Conservation (phyloP, 805 yeast species). For the Ogataea dorogensis region DNA sequence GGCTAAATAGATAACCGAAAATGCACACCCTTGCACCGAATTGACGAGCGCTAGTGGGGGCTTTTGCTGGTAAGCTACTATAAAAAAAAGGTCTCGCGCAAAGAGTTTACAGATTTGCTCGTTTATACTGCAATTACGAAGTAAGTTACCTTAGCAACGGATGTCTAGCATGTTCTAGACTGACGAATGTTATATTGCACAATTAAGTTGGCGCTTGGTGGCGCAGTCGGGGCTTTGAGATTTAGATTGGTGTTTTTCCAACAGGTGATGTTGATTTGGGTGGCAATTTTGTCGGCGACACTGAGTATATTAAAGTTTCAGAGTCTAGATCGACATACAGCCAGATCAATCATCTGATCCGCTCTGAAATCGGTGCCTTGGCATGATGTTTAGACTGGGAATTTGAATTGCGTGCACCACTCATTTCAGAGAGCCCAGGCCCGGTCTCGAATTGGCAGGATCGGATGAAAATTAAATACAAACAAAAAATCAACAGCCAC, state of each 20-base stretch:
- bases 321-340: no score
- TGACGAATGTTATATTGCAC: no score
- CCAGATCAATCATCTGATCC: neutral
- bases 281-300: no score
- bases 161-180: neutral
- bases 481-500: constrained; percentile 16
- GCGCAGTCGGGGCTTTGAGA: neutral
- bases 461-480: constrained; percentile 13
- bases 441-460: constrained; percentile 12
- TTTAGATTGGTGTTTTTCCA: neutral
- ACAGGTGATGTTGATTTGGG: no score
- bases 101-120: constrained; percentile 11
- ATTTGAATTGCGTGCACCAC: constrained; percentile 8
- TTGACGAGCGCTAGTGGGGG: neutral
- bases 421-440: constrained; percentile 8
- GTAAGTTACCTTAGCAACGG: constrained; percentile 6
- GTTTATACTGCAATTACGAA: constrained; percentile 2
- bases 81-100: constrained; percentile 11
- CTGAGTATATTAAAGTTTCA: no score
- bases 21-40: constrained; percentile 10
- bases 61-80: constrained; percentile 7
- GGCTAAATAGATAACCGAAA: constrained; percentile 5
- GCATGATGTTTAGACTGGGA: constrained; percentile 1
- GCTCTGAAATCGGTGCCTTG: neutral
- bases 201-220: neutral